Percentiles rank a stretch among this genome's conserved stretches.
phyloP scores from a whole-genome alignment of 2,329 filamentous ascomycete genomes.

The Penicillium brasilianum region DNA sequence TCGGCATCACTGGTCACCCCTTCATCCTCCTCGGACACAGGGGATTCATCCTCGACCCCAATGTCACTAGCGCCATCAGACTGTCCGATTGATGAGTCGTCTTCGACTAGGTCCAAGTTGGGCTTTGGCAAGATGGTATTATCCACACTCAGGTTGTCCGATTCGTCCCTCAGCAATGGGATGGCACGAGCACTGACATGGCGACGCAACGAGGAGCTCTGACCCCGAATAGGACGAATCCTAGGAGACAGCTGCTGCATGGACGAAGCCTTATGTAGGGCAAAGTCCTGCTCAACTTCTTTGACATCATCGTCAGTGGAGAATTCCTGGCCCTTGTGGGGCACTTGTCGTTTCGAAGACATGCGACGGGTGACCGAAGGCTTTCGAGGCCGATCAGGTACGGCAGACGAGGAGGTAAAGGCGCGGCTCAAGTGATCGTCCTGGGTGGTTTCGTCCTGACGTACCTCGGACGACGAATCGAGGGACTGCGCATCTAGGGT shows the following conservation, averaged over 20 bases:
- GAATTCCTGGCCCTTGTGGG: slow-evolving; percentile 82
- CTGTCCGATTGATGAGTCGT: slow-evolving; percentile 30
- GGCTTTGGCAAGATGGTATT: slow-evolving; percentile 44
- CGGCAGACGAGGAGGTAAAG: slow-evolving; percentile 52
- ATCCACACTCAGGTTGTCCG: slow-evolving; percentile 45
- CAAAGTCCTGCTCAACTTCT: slow-evolving; percentile 76
- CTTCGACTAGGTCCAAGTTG: slow-evolving; percentile 28
- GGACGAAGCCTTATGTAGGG: slow-evolving; percentile 41
- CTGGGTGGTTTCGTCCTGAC: slow-evolving; percentile 36
- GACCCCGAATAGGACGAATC: slow-evolving; percentile 39
- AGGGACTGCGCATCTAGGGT: slow-evolving; percentile 35
- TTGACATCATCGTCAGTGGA: slow-evolving; percentile 86
- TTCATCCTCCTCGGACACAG: slow-evolving; percentile 62
- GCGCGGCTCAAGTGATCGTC: slow-evolving; percentile 36
- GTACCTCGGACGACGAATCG: slow-evolving; percentile 30
- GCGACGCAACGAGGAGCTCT: slow-evolving; percentile 49
- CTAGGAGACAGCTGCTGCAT: slow-evolving; percentile 42
- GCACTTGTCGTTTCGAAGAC: slow-evolving; percentile 72
- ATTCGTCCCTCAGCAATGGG: slow-evolving; percentile 43
- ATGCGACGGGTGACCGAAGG: slow-evolving; percentile 73
- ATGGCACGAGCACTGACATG: slow-evolving; percentile 41
- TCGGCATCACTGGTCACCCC: slow-evolving; percentile 85
- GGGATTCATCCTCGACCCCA: slow-evolving; percentile 36
- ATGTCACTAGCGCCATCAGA: slow-evolving; percentile 37
- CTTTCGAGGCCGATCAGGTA: slow-evolving; percentile 64